Evolutionary conservation across 208 protist genomes (phyloP).

Genomic region (Wallacemonas sp.): DNA sequence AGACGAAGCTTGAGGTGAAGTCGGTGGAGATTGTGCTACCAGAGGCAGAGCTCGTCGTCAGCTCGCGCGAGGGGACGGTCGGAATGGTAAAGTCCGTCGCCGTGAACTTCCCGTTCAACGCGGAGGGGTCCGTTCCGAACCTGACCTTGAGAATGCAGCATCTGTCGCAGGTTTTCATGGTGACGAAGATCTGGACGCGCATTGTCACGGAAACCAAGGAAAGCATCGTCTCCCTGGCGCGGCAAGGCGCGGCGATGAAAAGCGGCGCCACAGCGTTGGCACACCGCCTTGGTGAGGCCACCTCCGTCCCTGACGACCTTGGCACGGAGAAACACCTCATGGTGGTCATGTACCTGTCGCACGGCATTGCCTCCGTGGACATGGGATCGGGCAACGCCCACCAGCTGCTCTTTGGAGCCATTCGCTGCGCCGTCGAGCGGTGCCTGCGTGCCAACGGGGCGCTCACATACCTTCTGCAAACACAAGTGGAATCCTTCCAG

Average conservation of each 20-base stretch:
- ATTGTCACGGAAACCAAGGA: conserved; percentile 14
- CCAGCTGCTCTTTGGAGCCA: conserved; percentile 43
- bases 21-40: conserved; percentile 75
- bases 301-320: neutral
- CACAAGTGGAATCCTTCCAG: conserved; percentile 28
- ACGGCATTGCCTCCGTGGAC: conserved; percentile 53
- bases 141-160: conserved; percentile 68
- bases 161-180: conserved; percentile 64
- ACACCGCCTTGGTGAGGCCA: neutral
- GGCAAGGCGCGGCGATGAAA: neutral
- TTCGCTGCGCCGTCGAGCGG: conserved; percentile 32
- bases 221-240: neutral
- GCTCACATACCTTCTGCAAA: conserved; percentile 25
- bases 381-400: conserved; percentile 76
- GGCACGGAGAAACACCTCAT: conserved; percentile 16
- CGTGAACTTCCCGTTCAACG: conserved; percentile 51
- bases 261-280: neutral
- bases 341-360: conserved; percentile 36
- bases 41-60: conserved; percentile 44
- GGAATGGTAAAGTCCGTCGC: conserved; percentile 29
- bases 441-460: conserved; percentile 12
- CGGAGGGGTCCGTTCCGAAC: conserved; percentile 50
- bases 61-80: conserved; percentile 25
- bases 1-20: conserved; percentile 87
- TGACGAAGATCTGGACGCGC: conserved; percentile 62